Evolutionary conservation across 1,284 basidiomycete species (phyloP).

Genomic region (Trametes versicolor): DNA sequence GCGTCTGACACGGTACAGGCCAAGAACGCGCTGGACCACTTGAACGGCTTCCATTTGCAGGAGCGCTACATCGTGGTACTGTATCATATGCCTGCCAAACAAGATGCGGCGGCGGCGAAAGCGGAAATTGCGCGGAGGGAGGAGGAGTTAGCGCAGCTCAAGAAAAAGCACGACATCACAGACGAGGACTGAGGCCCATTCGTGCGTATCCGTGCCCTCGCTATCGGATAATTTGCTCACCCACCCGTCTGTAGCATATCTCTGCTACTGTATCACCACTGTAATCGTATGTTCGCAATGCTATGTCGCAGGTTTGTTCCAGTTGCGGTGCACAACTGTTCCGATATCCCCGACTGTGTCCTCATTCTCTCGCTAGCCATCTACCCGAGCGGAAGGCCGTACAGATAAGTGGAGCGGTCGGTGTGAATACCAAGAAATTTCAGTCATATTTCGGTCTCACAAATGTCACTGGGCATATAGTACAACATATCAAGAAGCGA

Average conservation of each 20-base stretch:
- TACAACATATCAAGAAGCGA: constrained; percentile 15
- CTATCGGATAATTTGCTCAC: background rate
- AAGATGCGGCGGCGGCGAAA: constrained; percentile 92
- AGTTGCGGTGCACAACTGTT: background rate
- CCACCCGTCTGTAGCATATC: background rate
- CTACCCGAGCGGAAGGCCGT: background rate
- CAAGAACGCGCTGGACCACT: constrained; percentile 94
- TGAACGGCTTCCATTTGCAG: constrained; percentile 98
- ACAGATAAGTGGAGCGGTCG: background rate
- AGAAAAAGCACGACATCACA: constrained; percentile 83
- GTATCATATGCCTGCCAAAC: constrained; percentile 97
- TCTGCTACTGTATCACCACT: constrained; percentile 22
- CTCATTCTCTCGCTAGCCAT: background rate
- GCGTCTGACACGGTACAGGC: constrained; percentile 60
- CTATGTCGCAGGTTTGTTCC: background rate
- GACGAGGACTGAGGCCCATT: constrained; percentile 64
- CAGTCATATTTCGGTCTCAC: background rate
- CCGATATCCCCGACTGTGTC: background rate
- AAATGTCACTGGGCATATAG: background rate
- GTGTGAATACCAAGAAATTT: constrained; percentile 3
- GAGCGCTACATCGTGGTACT: constrained; percentile 98
- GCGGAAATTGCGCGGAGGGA: constrained; percentile 93
- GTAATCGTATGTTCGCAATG: constrained; percentile 23
- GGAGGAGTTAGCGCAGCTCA: constrained; percentile 89
- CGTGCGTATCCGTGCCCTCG: constrained; percentile 17